These are phyloP conservation scores for Pueraria montana DNA, from an alignment of 306 rosid species.

Conservation along the genomic window DNA sequence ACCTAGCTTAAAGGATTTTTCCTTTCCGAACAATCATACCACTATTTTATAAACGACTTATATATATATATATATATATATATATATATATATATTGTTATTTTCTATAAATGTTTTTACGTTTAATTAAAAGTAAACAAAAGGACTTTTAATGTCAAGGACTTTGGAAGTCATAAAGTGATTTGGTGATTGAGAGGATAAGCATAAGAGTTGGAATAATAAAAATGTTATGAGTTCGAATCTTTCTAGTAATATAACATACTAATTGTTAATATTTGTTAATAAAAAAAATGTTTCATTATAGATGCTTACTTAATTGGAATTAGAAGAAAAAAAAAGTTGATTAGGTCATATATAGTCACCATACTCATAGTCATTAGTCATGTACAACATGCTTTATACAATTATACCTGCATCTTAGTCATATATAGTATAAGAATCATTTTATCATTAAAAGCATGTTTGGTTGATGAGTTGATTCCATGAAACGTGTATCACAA, in stretches of 20 bases:
- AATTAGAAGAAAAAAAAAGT: too few species aligned
- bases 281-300: too few species aligned
- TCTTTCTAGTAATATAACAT: too few species aligned
- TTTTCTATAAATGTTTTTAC: neutral
- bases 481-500: neutral
- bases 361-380: neutral
- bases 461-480: neutral
- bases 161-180: too few species aligned
- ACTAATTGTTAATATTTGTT: too few species aligned
- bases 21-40: neutral
- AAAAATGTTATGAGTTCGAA: too few species aligned
- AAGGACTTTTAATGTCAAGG: neutral
- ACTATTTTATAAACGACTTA: neutral
- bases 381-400: neutral
- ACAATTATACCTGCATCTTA: neutral
- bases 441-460: neutral
- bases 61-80: too few species aligned
- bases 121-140: too few species aligned
- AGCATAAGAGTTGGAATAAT: too few species aligned
- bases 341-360: too few species aligned
- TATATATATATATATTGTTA: neutral
- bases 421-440: neutral
- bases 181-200: too few species aligned
- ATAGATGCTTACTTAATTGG: too few species aligned
- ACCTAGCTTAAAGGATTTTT: neutral